Conservation (phyloP, 495 filamentous ascomycete species). For the Talaromyces thailandensis region DNA sequence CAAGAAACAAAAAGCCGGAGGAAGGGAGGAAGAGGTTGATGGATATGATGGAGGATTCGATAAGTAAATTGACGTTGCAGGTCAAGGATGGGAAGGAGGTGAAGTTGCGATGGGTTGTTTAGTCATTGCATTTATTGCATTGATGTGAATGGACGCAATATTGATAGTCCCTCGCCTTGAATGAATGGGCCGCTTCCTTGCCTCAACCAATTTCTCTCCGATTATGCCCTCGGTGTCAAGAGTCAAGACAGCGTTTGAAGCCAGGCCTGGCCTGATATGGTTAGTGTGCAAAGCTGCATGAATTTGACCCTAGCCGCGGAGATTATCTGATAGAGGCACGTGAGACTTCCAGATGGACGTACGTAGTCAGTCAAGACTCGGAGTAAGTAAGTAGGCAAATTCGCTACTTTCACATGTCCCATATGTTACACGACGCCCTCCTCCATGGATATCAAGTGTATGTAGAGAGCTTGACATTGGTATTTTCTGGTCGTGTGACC, state of each 20-base stretch:
- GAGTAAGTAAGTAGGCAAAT: too few relatives aligned
- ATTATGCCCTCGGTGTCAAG: background rate
- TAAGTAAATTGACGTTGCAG: constrained; percentile 3
- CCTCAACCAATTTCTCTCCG: background rate
- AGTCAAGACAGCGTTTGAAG: too few relatives aligned
- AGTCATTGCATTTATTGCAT: background rate
- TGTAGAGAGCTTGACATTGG: background rate
- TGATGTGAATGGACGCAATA: too few relatives aligned
- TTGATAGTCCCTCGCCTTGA: background rate
- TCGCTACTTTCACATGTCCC: too few relatives aligned
- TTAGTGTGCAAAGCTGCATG: background rate
- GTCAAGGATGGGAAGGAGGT: constrained; percentile 1
- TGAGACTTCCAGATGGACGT: too few relatives aligned
- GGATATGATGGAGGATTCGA: constrained; percentile 5
- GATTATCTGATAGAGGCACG: background rate
- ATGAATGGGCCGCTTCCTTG: background rate
- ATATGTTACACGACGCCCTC: too few relatives aligned
- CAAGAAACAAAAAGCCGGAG: constrained; percentile 1
- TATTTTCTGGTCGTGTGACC: background rate
- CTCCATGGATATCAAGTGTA: too few relatives aligned
- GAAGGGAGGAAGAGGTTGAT: background rate
- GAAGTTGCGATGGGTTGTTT: constrained; percentile 4
- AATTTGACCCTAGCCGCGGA: background rate
- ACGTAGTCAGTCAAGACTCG: too few relatives aligned
- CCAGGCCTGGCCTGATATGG: too few relatives aligned